phyloP scores from a whole-genome alignment of 2,329 filamentous ascomycete species.

The Huntiella abstrusa region DNA sequence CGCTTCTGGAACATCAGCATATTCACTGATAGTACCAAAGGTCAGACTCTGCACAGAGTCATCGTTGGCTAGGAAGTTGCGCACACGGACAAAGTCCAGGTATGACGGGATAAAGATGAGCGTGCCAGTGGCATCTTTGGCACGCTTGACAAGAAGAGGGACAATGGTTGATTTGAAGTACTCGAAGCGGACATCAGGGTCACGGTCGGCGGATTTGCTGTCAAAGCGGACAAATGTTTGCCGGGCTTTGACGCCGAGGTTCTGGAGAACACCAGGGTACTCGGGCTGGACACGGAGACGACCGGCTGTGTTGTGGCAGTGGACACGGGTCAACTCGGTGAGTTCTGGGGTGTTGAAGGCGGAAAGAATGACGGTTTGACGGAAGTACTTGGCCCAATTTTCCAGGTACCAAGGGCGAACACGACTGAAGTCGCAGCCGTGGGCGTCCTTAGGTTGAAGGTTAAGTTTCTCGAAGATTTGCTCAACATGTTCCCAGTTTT shows the following conservation, averaged over 20 bases:
- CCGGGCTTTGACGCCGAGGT: slow-evolving; percentile 50
- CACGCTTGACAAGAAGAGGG: slow-evolving; percentile 51
- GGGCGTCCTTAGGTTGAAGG: slow-evolving; percentile 68
- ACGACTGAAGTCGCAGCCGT: slow-evolving; percentile 84
- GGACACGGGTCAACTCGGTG: slow-evolving; percentile 54
- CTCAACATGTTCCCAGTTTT: slow-evolving; percentile 95
- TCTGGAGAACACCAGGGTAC: slow-evolving; percentile 54
- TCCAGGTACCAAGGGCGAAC: slow-evolving; percentile 90
- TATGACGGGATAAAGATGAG: slow-evolving; percentile 85
- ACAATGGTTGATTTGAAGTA: slow-evolving; percentile 75
- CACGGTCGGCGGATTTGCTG: slow-evolving; percentile 33
- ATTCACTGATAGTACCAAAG: slow-evolving; percentile 79
- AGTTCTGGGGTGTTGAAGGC: slow-evolving; percentile 80
- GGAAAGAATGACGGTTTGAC: slow-evolving; percentile 69
- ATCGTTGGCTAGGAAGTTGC: slow-evolving; percentile 76
- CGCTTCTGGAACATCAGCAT: slow-evolving; percentile 59
- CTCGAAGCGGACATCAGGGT: slow-evolving; percentile 77
- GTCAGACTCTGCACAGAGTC: slow-evolving; percentile 30
- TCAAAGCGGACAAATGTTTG: slow-evolving; percentile 87
- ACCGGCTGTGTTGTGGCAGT: slow-evolving; percentile 66
- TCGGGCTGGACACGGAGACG: slow-evolving; percentile 50
- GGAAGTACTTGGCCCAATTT: slow-evolving; percentile 56
- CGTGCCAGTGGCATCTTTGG: slow-evolving; percentile 47
- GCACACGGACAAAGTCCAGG: slow-evolving; percentile 81
- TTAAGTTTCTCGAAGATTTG: slow-evolving; percentile 87